Evolutionary conservation across 2,329 filamentous ascomycete species (phyloP), one percentile per base, ranked within the genome.

Genomic region (Diplodia scrobiculata): DNA sequence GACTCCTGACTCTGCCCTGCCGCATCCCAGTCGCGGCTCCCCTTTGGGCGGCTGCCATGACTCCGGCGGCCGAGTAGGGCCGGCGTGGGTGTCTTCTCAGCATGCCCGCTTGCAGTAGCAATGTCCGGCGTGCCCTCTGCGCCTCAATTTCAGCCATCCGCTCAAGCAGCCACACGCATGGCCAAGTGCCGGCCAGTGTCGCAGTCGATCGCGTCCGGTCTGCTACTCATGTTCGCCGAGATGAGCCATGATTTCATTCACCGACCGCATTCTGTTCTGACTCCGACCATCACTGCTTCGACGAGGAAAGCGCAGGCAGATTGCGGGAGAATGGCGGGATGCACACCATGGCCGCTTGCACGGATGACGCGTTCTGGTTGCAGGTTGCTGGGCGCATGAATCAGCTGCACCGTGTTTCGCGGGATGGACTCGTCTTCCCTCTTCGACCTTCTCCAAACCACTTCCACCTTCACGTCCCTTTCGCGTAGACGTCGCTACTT

Each of bases 121-220:
- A 66, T 66, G 54, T 66, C 64, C 64, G 64, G 64, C 64, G 34
- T 60, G 64, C 19, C 54, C 64, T 66, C 45, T 59, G 64, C 64
- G 53, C 54, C 64, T 66, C 64, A 62, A 60, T 66, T 65, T 65
- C 51, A 65, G 51, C 51, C 63, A 21, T 38, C 50, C 17, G 27
- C 55, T 13, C 41, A 17, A 14, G 32, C 25, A 32, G 55, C 55
- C 55, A 41, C 25, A n/a, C 29, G 45, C 58, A 36, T 50, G 58
- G 58, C 58, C 58, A 50, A 29, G 58, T 17, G 17, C 58, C 45
- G 58, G 27, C 45, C 58, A 50, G 58, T 62, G 58, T 62, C 48
- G 41, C 53, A 50, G 55, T 60, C 55, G 55, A 50, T 60, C 55
- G 29, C 45, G 11, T 34, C 11, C 58, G 11, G n/a, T n/a, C 45